phyloP scores from a whole-genome alignment of 345 rosid genomes.

The Eucalyptus pumila region DNA sequence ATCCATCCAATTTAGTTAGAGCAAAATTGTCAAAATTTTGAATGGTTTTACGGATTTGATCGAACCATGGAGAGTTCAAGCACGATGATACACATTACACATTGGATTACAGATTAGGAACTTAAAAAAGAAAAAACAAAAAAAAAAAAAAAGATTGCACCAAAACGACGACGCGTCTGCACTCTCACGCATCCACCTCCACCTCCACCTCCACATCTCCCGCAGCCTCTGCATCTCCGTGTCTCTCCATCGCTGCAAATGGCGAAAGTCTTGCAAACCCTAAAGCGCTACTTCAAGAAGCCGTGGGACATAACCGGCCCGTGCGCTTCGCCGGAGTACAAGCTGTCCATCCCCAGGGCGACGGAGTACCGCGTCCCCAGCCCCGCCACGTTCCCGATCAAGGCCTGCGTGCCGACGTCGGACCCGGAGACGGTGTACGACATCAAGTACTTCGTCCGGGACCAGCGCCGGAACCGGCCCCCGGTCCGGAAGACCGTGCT shows the following conservation, averaged over 20 bases:
- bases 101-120: neutral
- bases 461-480: constrained; percentile 89
- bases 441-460: constrained; percentile 66
- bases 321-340: constrained; percentile 81
- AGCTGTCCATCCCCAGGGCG: constrained; percentile 36
- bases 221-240: neutral
- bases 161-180: neutral
- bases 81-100: neutral
- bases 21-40: neutral
- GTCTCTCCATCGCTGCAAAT: neutral
- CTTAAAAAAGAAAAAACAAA: neutral
- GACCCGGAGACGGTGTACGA: constrained; percentile 82
- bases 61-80: neutral
- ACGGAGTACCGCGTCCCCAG: constrained; percentile 62
- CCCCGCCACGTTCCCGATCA: constrained; percentile 52
- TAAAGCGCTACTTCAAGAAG: constrained; percentile 62
- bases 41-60: neutral
- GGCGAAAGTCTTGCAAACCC: constrained; percentile 70
- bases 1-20: no score
- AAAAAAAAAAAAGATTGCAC: neutral
- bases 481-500: constrained; percentile 54
- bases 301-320: constrained; percentile 98
- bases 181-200: neutral
- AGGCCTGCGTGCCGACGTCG: constrained; percentile 60
- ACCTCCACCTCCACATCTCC: neutral